phyloP scores from a whole-genome alignment of 768 basidiomycete species.

The Fistulinella prunicolor region DNA sequence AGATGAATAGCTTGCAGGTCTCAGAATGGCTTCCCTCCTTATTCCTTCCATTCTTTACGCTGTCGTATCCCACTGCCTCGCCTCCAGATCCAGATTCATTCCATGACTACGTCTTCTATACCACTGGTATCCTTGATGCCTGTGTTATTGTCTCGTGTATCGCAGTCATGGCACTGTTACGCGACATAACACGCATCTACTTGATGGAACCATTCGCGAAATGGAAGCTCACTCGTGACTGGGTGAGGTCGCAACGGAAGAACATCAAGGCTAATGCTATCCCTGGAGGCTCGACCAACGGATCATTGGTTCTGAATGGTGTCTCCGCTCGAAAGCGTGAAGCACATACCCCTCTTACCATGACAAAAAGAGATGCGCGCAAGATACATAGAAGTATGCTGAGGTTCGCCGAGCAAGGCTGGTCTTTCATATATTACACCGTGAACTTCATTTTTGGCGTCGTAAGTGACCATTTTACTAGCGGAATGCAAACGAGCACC shows the following conservation, averaged over 20 bases:
- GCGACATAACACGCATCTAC: conserved; percentile 72
- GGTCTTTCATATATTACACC: conserved; percentile 80
- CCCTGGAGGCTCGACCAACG: conserved; percentile 25
- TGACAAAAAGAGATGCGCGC: conserved; percentile 47
- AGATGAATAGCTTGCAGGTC: conserved; percentile 37
- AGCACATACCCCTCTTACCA: conserved; percentile 14
- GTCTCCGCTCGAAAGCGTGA: conserved; percentile 27
- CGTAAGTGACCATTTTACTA: conserved; percentile 52
- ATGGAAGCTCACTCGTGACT: conserved; percentile 65
- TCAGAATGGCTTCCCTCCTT: conserved; percentile 49
- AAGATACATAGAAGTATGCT: conserved; percentile 69
- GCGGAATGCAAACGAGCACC: conserved; percentile 3
- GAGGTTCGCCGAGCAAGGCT: conserved; percentile 95
- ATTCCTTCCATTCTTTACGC: conserved; percentile 64
- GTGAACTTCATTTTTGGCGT: conserved; percentile 74
- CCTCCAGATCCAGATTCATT: conserved; percentile 70
- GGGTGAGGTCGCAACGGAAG: conserved; percentile 28
- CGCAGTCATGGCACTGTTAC: conserved; percentile 79
- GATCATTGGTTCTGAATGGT: conserved; percentile 29
- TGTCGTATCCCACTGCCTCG: conserved; percentile 63
- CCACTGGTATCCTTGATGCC: conserved; percentile 70
- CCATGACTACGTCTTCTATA: conserved; percentile 65
- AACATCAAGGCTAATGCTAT: conserved; percentile 24
- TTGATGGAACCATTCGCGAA: conserved; percentile 80
- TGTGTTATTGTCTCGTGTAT: conserved; percentile 81